phyloP scores from a whole-genome alignment of 352 stramenopile species.

The Phytopythium litorale region DNA sequence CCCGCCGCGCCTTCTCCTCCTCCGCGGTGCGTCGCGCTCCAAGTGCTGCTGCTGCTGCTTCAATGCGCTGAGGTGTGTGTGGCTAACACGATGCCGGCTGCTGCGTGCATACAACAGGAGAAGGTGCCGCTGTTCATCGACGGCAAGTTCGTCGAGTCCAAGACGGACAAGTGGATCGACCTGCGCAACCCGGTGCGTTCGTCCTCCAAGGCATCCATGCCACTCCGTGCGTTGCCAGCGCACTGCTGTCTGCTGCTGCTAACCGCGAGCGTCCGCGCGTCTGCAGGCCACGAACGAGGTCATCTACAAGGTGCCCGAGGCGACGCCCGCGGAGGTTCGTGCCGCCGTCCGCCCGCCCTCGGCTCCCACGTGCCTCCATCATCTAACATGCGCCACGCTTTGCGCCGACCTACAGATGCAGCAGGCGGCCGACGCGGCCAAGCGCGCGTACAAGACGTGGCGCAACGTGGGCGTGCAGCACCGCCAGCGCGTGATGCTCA shows the following conservation, averaged over 20 bases:
- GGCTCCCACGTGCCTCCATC: background rate
- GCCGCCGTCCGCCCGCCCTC: background rate
- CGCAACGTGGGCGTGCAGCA: conserved; percentile 92
- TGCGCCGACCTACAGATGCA: conserved; percentile 53
- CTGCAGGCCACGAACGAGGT: conserved; percentile 83
- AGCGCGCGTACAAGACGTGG: conserved; percentile 91
- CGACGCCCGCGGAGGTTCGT: conserved; percentile 73
- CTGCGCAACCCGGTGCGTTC: conserved; percentile 79
- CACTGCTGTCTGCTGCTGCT: background rate
- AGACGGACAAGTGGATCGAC: conserved; percentile 90
- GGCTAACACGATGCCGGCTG: conserved; percentile 1
- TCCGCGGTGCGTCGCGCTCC: conserved; percentile 18
- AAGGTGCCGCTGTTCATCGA: conserved; percentile 90
- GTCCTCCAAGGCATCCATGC: background rate
- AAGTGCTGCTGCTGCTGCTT: background rate
- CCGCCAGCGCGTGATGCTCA: conserved; percentile 94
- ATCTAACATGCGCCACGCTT: background rate
- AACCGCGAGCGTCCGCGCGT: background rate
- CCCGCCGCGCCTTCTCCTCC: conserved; percentile 41
- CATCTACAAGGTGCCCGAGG: conserved; percentile 83
- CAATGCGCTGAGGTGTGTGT: background rate
- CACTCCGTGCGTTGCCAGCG: background rate
- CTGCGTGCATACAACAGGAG: conserved; percentile 22
- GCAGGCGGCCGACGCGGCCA: conserved; percentile 67
- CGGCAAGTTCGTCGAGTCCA: conserved; percentile 91